A percentile compares a stretch with the other conserved stretches of the same genome.
Conservation (phyloP, 2,329 filamentous ascomycete genomes). For the Penicillium sp. region DNA sequence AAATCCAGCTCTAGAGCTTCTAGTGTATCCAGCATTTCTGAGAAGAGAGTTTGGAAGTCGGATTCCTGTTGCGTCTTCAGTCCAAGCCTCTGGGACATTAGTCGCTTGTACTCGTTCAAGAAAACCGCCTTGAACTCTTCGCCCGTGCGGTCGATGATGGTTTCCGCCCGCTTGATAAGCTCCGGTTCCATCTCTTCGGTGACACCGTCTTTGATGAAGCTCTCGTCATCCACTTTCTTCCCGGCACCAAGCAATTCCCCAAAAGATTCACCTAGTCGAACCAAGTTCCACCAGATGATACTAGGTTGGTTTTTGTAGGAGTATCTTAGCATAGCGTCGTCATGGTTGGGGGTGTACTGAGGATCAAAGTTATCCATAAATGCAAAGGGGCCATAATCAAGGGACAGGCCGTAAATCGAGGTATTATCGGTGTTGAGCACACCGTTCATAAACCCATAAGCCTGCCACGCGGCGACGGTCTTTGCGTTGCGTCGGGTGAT, state of each 20-base stretch:
- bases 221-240: conserved; percentile 66
- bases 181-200: conserved; percentile 65
- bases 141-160: conserved; percentile 74
- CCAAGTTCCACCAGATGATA: conserved; percentile 98
- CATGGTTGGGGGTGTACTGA: conserved; percentile 92
- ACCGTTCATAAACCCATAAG: conserved; percentile 98
- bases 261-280: conserved; percentile 83
- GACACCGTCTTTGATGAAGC: conserved; percentile 73
- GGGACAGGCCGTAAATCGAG: conserved; percentile 80
- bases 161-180: conserved; percentile 79
- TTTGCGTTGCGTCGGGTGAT: conserved; percentile 81
- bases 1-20: conserved; percentile 86
- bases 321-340: conserved; percentile 85
- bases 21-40: conserved; percentile 77
- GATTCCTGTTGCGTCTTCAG: conserved; percentile 66
- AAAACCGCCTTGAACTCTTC: conserved; percentile 91
- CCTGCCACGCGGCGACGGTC: conserved; percentile 92
- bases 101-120: conserved; percentile 79
- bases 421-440: conserved; percentile 98
- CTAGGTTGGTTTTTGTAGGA: conserved; percentile 91
- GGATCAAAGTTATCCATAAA: conserved; percentile 98
- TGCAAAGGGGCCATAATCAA: conserved; percentile 96
- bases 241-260: conserved; percentile 86
- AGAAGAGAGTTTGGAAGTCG: conserved; percentile 81
- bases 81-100: conserved; percentile 80